Evolutionary conservation across 2,329 filamentous ascomycete species (phyloP), one percentile per base, ranked within the genome.

Genomic region (Talaromyces albobiverticillius): DNA sequence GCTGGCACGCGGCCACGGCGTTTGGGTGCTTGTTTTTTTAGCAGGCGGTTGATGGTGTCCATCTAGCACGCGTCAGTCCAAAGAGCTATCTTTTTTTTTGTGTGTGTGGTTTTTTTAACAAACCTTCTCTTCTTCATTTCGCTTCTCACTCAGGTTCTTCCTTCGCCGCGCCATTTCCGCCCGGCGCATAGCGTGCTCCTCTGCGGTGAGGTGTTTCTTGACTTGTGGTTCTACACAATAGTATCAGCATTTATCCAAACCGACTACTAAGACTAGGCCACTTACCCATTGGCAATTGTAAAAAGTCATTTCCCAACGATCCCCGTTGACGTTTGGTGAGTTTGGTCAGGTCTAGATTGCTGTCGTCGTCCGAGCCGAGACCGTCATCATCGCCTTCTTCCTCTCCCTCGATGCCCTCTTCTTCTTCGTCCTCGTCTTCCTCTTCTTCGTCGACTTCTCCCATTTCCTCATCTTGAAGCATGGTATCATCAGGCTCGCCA

Each of bases 41-140:
- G 78, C n/a, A 86, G 76, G 54, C 83, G 81, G 66, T 86, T 85
- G 69, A 86, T 86, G 1, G 83, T 86, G 63, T 85, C 83, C 78
- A 84, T 82, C 82, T 85, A 56, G 40, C 47, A 29, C 41, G 11
- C 7, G 18, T 40, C 11, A 22, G 18, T 22, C 8, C 16, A 40
- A 2, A 40, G 36, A 40, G 36, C 18, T n/a, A n/a, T n/a, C n/a
- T n/a, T n/a, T n/a, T n/a, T n/a, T n/a, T n/a, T n/a, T 11, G 10
- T 2, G 3, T 26, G 42, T 23, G 14, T 26, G n/a, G 11, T n/a
- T n/a, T 31, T 16, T 14, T 6, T 7, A n/a, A 29, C 43, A 29
- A 46, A 85, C 83, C 79, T 89, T 90, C 69, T 89, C 87, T 72
- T 90, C 87, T 64, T 89, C 86, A 53, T 88, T 87, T n/a, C 86